phyloP scores from a whole-genome alignment of 495 filamentous ascomycete species.

The Beverwykella pulmonaria region DNA sequence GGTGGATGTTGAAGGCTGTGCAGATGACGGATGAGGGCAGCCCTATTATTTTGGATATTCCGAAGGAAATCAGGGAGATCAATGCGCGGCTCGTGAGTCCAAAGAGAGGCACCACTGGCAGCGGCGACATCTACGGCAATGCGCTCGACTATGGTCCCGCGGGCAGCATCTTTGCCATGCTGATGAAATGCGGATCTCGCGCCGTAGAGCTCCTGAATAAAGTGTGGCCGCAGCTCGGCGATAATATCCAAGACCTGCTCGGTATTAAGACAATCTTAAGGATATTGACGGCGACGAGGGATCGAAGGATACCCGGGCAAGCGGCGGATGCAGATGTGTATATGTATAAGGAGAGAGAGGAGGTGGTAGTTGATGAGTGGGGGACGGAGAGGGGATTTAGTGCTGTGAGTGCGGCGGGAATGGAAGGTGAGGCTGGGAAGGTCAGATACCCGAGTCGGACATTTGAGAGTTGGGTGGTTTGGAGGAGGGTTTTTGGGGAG shows the following conservation, averaged over 20 bases:
- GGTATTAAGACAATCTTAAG: constrained; percentile 20
- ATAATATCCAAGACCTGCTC: constrained; percentile 25
- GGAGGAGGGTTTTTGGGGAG: constrained; percentile 23
- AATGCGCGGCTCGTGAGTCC: constrained; percentile 4
- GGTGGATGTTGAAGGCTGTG: constrained; percentile 27
- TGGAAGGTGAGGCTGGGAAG: constrained; percentile 1
- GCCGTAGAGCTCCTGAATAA: constrained; percentile 17
- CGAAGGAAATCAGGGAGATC: neutral
- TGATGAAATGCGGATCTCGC: constrained; percentile 4
- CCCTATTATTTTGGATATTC: constrained; percentile 3
- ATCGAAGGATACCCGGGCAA: constrained; percentile 24
- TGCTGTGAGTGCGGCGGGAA: neutral
- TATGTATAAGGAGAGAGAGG: constrained; percentile 10
- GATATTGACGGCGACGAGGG: constrained; percentile 26
- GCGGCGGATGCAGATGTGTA: constrained; percentile 14
- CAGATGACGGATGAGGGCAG: neutral
- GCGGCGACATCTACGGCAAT: constrained; percentile 31
- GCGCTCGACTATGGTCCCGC: constrained; percentile 18
- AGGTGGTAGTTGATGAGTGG: neutral
- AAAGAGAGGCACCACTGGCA: constrained; percentile 10
- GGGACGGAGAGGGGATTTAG: constrained; percentile 3
- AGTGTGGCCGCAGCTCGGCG: constrained; percentile 19
- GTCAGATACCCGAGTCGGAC: constrained; percentile 29
- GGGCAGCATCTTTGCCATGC: constrained; percentile 6
- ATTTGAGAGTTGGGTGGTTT: constrained; percentile 18